These are phyloP conservation scores for Naganishia friedmannii DNA, from an alignment of 768 basidiomycete species.

Conservation along the genomic window DNA sequence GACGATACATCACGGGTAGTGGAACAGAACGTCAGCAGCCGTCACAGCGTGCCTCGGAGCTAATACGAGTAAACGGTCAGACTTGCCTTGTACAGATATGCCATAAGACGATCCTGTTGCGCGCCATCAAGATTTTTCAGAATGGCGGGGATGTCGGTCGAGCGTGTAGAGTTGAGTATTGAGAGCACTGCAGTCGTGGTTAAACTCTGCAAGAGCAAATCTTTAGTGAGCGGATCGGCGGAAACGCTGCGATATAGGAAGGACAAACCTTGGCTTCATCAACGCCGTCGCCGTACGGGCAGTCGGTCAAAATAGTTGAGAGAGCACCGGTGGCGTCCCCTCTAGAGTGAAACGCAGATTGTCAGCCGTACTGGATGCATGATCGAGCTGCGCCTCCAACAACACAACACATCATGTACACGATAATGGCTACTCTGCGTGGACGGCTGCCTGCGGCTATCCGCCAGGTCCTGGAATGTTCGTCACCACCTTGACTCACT, in stretches of 20 bases:
- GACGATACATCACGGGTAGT: not conserved
- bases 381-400: not conserved
- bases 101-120: constrained; percentile 79
- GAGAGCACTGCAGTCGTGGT: constrained; percentile 76
- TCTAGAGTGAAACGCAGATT: constrained; percentile 54
- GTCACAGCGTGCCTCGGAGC: not conserved
- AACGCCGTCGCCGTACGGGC: constrained; percentile 82
- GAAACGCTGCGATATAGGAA: not conserved
- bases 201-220: constrained; percentile 59
- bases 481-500: constrained; percentile 56
- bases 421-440: too few relatives aligned
- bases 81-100: constrained; percentile 81
- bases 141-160: constrained; percentile 73
- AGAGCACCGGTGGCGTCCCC: constrained; percentile 75
- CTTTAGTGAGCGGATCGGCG: not conserved
- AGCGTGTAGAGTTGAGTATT: constrained; percentile 89
- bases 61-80: not conserved
- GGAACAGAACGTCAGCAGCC: not conserved
- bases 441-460: too few relatives aligned
- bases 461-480: not conserved
- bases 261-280: constrained; percentile 81
- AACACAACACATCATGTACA: too few relatives aligned
- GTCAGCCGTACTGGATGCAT: not conserved
- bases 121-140: constrained; percentile 61
- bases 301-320: constrained; percentile 65